Evolutionary conservation across 148 eudicot species (phyloP).

Genomic region (Chenopodium album): DNA sequence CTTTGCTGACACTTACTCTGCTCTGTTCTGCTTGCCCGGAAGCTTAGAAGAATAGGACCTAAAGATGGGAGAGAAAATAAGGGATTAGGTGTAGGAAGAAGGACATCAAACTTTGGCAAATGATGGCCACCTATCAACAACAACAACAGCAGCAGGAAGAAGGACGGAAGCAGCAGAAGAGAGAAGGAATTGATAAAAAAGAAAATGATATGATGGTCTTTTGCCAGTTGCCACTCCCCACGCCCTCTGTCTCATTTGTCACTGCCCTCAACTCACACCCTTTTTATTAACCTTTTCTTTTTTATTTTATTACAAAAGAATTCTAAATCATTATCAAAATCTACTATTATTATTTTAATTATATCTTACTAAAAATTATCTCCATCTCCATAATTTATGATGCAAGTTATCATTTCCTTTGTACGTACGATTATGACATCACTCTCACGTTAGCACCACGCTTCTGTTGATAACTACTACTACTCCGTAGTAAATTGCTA

Average conservation of each 20-base stretch:
- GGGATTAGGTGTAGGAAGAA: background rate
- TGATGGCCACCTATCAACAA: slow-evolving; percentile 21
- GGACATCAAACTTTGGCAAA: background rate
- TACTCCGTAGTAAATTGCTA: background rate
- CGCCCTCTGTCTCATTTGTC: slow-evolving; percentile 15
- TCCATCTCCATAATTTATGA: background rate
- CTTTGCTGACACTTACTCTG: too few relatives aligned
- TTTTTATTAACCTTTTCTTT: background rate
- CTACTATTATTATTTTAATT: background rate
- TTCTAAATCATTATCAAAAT: background rate
- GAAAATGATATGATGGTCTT: background rate
- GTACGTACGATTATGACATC: slow-evolving; percentile 40
- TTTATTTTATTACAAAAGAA: slow-evolving; percentile 26
- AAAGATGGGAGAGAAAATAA: too few relatives aligned
- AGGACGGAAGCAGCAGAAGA: background rate
- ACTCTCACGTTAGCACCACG: slow-evolving; percentile 32
- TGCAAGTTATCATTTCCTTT: slow-evolving; percentile 26
- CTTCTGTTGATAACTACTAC: background rate
- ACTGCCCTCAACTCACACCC: slow-evolving; percentile 4
- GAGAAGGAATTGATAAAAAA: background rate
- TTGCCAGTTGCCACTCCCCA: slow-evolving; percentile 19
- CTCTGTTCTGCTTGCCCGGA: too few relatives aligned
- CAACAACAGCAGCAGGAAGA: background rate
- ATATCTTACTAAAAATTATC: slow-evolving; percentile 23
- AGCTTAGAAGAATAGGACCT: too few relatives aligned